These are phyloP conservation scores for Sporothrix luriei DNA, from an alignment of 2,329 filamentous ascomycete species.

Conservation along the genomic window DNA sequence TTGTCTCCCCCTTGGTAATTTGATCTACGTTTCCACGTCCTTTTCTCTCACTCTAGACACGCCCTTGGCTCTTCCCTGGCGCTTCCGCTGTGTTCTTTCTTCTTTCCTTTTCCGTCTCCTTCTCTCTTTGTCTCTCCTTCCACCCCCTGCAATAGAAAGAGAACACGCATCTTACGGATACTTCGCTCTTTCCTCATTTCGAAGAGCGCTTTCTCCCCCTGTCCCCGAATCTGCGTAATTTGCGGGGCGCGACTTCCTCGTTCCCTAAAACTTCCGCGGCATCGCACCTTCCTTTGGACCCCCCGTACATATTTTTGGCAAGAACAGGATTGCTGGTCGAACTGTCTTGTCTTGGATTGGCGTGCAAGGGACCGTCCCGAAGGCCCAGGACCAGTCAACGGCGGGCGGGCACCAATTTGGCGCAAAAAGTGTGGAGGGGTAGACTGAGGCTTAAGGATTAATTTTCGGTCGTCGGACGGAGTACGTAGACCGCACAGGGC, in stretches of 20 bases:
- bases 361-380: slow-evolving; percentile 28
- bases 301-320: not conserved
- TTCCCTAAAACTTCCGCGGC: slow-evolving; percentile 17
- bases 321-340: not conserved
- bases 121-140: not conserved
- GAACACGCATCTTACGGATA: too few relatives aligned
- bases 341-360: slow-evolving; percentile 27
- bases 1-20: slow-evolving; percentile 8
- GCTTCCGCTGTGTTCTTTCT: slow-evolving; percentile 5
- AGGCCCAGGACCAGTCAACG: slow-evolving; percentile 3
- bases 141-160: not conserved
- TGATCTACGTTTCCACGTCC: slow-evolving; percentile 5
- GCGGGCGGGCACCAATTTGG: slow-evolving; percentile 16
- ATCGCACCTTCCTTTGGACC: slow-evolving; percentile 10
- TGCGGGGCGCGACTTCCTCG: slow-evolving; percentile 23
- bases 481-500: slow-evolving; percentile 2
- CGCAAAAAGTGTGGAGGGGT: slow-evolving; percentile 24
- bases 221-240: not conserved
- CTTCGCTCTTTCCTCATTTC: not conserved
- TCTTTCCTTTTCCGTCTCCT: slow-evolving; percentile 8
- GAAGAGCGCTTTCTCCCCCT: not conserved
- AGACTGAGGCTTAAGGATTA: too few relatives aligned
- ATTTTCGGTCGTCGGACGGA: too few relatives aligned
- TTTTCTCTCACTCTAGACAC: not conserved
- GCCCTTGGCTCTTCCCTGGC: not conserved